phyloP scores from a whole-genome alignment of 2,329 filamentous ascomycete genomes.

The Ophiocordyceps camponoti-saundersi region DNA sequence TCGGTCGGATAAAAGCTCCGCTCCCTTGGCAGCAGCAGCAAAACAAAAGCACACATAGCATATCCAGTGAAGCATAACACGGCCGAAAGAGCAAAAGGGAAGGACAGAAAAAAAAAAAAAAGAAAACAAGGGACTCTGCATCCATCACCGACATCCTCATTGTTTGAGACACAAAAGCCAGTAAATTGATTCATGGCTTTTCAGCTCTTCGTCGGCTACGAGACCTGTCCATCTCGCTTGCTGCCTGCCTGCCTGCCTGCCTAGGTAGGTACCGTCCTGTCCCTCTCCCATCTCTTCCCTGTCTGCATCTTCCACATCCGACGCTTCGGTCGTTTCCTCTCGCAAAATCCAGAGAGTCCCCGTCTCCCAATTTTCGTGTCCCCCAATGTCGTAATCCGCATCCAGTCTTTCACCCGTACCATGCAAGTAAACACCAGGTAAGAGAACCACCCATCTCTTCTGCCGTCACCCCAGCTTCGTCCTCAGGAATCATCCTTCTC shows the following conservation, averaged over 20 bases:
- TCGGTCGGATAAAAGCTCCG: not conserved
- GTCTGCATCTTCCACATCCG: not conserved
- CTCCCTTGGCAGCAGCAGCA: not conserved
- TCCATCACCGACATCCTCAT: not conserved
- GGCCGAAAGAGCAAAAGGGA: too few species aligned
- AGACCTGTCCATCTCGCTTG: conserved; percentile 1
- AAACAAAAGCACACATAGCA: too few species aligned
- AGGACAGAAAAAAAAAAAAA: too few species aligned
- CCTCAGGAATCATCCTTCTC: too few species aligned
- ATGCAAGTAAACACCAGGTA: not conserved
- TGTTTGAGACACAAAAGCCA: conserved; percentile 1
- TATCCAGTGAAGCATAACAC: too few species aligned
- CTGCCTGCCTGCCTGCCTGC: too few species aligned
- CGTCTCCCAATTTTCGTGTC: not conserved
- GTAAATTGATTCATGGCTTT: conserved; percentile 2
- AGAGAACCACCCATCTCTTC: not conserved
- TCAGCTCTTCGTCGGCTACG: conserved; percentile 1
- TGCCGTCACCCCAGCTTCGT: not conserved
- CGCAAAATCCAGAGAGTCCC: not conserved
- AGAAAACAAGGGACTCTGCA: not conserved
- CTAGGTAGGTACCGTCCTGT: too few species aligned
- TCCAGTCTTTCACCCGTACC: not conserved
- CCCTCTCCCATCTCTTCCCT: not conserved
- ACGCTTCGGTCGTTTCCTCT: not conserved
- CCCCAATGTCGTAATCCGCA: not conserved